These are phyloP conservation scores for Apiotrichum porosum DNA, from an alignment of 1,284 basidiomycete species.

Conservation along the genomic window DNA sequence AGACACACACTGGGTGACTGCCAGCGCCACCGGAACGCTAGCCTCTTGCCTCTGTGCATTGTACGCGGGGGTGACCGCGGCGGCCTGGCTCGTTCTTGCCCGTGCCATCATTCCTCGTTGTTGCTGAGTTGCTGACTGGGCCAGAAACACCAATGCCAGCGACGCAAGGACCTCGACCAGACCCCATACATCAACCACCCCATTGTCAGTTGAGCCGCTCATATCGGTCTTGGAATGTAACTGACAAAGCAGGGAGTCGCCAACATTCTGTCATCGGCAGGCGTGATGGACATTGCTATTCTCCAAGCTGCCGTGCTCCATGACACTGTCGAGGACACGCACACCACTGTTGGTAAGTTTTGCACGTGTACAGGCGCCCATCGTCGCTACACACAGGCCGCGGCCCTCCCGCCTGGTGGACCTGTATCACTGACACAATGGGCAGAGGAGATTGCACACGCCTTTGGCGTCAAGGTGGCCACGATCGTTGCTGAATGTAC, in stretches of 20 bases:
- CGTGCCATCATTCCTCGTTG: too few species aligned
- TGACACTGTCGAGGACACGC: slow-evolving; percentile 51
- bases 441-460: slow-evolving; percentile 35
- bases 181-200: slow-evolving; percentile 50
- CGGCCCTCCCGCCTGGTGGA: too few species aligned
- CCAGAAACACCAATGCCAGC: slow-evolving; percentile 48
- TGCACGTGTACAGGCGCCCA: background rate
- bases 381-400: background rate
- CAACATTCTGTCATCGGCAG: slow-evolving; percentile 42
- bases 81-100: background rate
- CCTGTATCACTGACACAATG: too few species aligned
- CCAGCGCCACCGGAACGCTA: too few species aligned
- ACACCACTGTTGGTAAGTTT: slow-evolving; percentile 41
- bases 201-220: slow-evolving; percentile 31
- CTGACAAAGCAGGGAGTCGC: slow-evolving; percentile 48
- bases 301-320: slow-evolving; percentile 49
- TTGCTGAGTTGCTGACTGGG: too few species aligned
- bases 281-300: slow-evolving; percentile 40
- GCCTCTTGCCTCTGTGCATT: too few species aligned
- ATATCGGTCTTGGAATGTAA: too few species aligned
- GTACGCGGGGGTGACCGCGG: background rate
- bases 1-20: too few species aligned
- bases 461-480: slow-evolving; percentile 46
- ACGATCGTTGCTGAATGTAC: slow-evolving; percentile 47
- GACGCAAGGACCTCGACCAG: slow-evolving; percentile 46